A percentile compares a stretch with the other conserved stretches of the same genome.
phyloP scores from a whole-genome alignment of 768 basidiomycete species.

The Lentinula aciculospora region DNA sequence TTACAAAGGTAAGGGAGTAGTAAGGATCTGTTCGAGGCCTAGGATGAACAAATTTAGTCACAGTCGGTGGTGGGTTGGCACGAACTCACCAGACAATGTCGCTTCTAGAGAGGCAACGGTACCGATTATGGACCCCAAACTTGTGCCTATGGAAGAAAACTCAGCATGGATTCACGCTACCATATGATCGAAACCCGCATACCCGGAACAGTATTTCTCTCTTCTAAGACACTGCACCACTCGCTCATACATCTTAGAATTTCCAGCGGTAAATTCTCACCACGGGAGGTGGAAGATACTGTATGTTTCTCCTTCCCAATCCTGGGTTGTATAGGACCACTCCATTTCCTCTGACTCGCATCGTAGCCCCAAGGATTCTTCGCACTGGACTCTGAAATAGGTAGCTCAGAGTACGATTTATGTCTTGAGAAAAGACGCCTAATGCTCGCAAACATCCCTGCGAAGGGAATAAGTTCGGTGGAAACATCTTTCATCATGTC shows the following conservation, averaged over 20 bases:
- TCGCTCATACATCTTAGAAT: constrained; percentile 50
- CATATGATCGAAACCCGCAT: constrained; percentile 8
- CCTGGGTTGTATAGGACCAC: constrained; percentile 27
- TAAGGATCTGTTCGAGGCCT: constrained; percentile 57
- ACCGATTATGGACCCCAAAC: constrained; percentile 44
- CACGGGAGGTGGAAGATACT: constrained; percentile 13
- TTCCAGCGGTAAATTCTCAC: constrained; percentile 56
- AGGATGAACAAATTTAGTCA: not conserved
- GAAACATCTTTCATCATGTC: constrained; percentile 15
- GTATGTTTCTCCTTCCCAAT: constrained; percentile 25
- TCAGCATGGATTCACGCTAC: not conserved
- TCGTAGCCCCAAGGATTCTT: constrained; percentile 11
- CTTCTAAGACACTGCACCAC: constrained; percentile 55
- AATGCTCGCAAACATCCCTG: constrained; percentile 12
- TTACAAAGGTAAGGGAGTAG: constrained; percentile 62
- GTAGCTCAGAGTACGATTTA: not conserved
- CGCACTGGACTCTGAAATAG: not conserved
- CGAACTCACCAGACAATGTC: constrained; percentile 36
- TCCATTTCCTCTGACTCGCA: constrained; percentile 22
- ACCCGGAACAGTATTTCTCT: constrained; percentile 55
- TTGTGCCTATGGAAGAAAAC: constrained; percentile 29
- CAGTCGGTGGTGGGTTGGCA: not conserved
- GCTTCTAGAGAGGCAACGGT: constrained; percentile 49
- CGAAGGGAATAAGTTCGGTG: constrained; percentile 22
- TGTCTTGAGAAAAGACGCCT: constrained; percentile 5